Evolutionary conservation across 495 filamentous ascomycete species (phyloP), one percentile per base, ranked within the genome.

Genomic region (Aspergillus indologenus): DNA sequence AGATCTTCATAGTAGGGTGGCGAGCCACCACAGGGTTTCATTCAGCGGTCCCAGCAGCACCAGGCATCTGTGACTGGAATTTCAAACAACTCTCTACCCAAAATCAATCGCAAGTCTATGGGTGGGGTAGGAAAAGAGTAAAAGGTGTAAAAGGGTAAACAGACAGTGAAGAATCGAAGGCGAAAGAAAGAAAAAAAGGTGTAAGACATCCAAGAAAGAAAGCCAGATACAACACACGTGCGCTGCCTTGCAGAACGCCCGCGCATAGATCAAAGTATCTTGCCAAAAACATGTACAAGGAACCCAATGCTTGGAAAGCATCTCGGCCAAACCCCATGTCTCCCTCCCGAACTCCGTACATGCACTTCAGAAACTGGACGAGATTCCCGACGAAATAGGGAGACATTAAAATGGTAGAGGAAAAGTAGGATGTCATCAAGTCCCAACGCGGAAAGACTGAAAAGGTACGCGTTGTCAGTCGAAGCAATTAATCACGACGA

Each of bases 401-500:
- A 40, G 24, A 45, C 19, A 59, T 31, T 67, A 64, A 61, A 57
- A 60, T 58, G 61, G 58, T 45, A 56, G 60, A 59, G 43, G 50
- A 40, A 18, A 59, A 26, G 45, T 43, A 51, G 61, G 53, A 44
- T 49, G 44, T 20, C 59, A 62, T 60, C 54, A 56, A 71, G 57
- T 70, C 21, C 57, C 58, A 60, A 58, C 43, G 57, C 21, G 56
- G 29, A 53, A 54, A 40, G 40, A 26, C 48, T 62, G 43, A 31
- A 53, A 52, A 59, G 43, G 55, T 58, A 69, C 66, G 62, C 59
- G 64, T 61, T 62, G 60, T 53, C 57, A 26, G 23, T 54, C 26
- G 45, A 29, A 45, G 49, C 50, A 19, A 23, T 65, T 66, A 78
- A 63, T 78, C 74, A 34, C 73, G 71, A 53, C 72, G 74, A 46